These are phyloP conservation scores for Saturnispora serradocipensis DNA, from an alignment of 805 yeast genomes.

Conservation along the genomic window DNA sequence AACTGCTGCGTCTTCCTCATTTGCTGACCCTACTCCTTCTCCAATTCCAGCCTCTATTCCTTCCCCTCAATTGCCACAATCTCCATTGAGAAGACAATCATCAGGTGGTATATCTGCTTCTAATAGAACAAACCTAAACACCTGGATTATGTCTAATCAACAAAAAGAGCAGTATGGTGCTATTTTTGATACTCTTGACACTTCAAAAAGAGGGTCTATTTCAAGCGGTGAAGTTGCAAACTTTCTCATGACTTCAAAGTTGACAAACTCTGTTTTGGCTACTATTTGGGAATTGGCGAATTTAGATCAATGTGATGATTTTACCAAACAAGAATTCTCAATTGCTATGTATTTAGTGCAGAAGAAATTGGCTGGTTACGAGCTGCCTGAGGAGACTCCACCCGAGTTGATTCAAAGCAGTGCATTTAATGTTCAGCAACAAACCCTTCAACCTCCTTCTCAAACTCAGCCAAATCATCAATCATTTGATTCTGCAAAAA, in stretches of 20 bases:
- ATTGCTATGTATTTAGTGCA: constrained; percentile 92
- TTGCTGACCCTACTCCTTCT: constrained; percentile 14
- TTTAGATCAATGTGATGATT: constrained; percentile 73
- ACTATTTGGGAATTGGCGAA: constrained; percentile 93
- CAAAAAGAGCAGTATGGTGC: constrained; percentile 72
- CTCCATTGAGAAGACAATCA: constrained; percentile 12
- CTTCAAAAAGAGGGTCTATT: constrained; percentile 48
- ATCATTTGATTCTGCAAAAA: constrained; percentile 12
- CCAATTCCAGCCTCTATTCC: constrained; percentile 12
- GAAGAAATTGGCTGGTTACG: constrained; percentile 65
- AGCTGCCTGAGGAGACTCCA: constrained; percentile 74
- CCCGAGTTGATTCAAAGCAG: constrained; percentile 36
- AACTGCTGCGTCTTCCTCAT: constrained; percentile 10
- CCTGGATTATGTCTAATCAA: constrained; percentile 59
- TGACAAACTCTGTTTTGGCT: constrained; percentile 79
- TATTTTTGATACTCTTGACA: constrained; percentile 73
- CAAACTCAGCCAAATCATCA: constrained; percentile 7
- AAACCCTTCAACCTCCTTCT: constrained; percentile 7
- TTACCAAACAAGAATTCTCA: constrained; percentile 75
- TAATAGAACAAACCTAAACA: constrained; percentile 18
- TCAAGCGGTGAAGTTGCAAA: constrained; percentile 79
- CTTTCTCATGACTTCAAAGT: constrained; percentile 78
- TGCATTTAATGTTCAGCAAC: constrained; percentile 21
- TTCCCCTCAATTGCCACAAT: constrained; percentile 10
- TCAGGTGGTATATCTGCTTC: constrained; percentile 8